phyloP scores from a whole-genome alignment of 306 rosid species.

The Ochetophila trinervis region DNA sequence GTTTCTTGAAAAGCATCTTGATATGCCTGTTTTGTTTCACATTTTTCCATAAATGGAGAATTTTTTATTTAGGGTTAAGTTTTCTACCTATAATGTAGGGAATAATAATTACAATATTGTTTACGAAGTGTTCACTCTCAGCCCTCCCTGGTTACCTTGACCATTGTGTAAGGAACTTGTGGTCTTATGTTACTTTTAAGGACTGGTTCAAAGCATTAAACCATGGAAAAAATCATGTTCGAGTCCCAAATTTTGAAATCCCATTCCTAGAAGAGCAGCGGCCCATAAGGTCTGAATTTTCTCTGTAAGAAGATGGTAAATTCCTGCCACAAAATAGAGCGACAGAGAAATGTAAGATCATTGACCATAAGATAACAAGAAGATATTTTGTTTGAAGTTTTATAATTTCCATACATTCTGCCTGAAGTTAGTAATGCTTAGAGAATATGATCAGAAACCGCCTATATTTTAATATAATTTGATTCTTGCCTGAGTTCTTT shows the following conservation, averaged over 20 bases:
- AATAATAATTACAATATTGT: background rate
- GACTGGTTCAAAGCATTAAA: conserved; percentile 23
- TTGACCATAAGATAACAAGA: background rate
- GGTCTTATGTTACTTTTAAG: background rate
- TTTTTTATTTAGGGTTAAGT: background rate
- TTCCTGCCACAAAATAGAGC: conserved; percentile 28
- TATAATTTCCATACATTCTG: background rate
- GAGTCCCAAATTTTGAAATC: conserved; percentile 32
- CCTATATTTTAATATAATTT: background rate
- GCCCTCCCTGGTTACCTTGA: conserved; percentile 4
- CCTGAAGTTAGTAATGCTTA: background rate
- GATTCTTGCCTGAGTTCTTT: conserved; percentile 25
- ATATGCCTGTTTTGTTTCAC: conserved; percentile 6
- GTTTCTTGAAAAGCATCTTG: background rate
- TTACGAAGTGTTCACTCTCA: background rate
- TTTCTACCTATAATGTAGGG: background rate
- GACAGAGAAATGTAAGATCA: conserved; percentile 20
- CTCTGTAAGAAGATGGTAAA: conserved; percentile 19
- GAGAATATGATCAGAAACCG: conserved; percentile 6
- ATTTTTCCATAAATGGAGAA: conserved; percentile 1
- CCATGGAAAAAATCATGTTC: conserved; percentile 36
- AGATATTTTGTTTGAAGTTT: conserved; percentile 3
- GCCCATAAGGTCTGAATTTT: conserved; percentile 26
- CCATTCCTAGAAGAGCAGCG: conserved; percentile 30
- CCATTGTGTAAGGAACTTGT: background rate